phyloP scores from a whole-genome alignment of 2,329 filamentous ascomycete species.

The Malbranchea cinnamomea region DNA sequence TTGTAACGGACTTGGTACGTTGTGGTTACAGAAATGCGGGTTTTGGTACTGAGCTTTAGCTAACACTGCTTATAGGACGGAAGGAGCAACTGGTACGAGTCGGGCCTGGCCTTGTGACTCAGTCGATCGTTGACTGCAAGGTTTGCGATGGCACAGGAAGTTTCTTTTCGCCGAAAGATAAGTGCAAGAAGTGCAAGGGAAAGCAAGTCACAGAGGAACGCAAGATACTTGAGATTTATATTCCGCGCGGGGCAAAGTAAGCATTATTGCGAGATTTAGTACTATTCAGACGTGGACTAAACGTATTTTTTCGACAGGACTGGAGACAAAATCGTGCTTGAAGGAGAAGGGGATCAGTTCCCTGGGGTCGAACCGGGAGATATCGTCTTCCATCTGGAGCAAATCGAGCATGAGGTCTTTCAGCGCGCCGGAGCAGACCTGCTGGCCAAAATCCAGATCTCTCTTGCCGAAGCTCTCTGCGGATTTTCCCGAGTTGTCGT shows the following conservation, averaged over 20 bases:
- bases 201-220: conserved; percentile 72
- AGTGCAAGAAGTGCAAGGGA: conserved; percentile 98
- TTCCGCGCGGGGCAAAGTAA: conserved; percentile 65
- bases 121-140: conserved; percentile 64
- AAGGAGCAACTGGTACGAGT: conserved; percentile 68
- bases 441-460: conserved; percentile 65
- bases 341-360: conserved; percentile 86
- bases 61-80: conserved; percentile 32
- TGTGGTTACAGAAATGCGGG: background rate
- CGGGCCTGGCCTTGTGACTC: conserved; percentile 72
- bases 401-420: conserved; percentile 70
- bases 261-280: too few relatives aligned
- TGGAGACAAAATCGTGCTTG: conserved; percentile 76
- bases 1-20: conserved; percentile 60
- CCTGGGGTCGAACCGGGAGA: conserved; percentile 83
- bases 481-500: conserved; percentile 85
- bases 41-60: conserved; percentile 3
- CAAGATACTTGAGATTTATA: conserved; percentile 93
- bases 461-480: conserved; percentile 66
- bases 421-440: conserved; percentile 72
- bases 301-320: conserved; percentile 24
- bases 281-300: too few relatives aligned
- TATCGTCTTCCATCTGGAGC: conserved; percentile 75
- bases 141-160: conserved; percentile 74
- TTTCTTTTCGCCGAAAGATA: conserved; percentile 88